phyloP scores from a whole-genome alignment of 768 basidiomycete genomes.

The Tricholoma matsutake region DNA sequence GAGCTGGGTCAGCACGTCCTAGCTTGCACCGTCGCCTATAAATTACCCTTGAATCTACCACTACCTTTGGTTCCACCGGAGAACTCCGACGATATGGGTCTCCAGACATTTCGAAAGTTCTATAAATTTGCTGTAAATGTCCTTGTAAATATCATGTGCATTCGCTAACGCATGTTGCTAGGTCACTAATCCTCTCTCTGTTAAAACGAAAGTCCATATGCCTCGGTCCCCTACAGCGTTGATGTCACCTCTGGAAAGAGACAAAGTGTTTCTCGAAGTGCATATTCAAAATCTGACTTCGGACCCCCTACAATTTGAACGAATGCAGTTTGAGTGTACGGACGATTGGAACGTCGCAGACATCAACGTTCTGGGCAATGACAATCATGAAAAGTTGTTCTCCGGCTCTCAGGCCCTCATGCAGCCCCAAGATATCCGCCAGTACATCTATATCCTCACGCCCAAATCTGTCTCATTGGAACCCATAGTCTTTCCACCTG shows the following conservation, averaged over 20 bases:
- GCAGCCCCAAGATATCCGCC: constrained; percentile 81
- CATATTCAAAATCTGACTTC: constrained; percentile 88
- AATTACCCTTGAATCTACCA: constrained; percentile 59
- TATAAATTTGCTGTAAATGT: constrained; percentile 84
- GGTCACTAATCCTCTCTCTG: constrained; percentile 93
- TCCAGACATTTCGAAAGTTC: constrained; percentile 81
- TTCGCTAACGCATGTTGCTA: constrained; percentile 25
- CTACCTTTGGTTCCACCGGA: constrained; percentile 45
- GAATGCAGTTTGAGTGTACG: constrained; percentile 74
- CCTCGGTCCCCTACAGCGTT: constrained; percentile 72
- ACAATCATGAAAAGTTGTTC: constrained; percentile 42
- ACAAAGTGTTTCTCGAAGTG: constrained; percentile 88
- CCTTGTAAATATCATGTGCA: not conserved
- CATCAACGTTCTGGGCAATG: constrained; percentile 38
- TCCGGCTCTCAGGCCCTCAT: constrained; percentile 66
- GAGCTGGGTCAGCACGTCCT: constrained; percentile 91
- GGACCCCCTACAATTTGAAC: constrained; percentile 74
- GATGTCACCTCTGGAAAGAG: constrained; percentile 60
- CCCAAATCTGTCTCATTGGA: constrained; percentile 44
- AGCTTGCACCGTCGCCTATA: constrained; percentile 81
- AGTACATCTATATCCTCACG: constrained; percentile 82
- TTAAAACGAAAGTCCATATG: constrained; percentile 90
- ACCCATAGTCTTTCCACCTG: constrained; percentile 56
- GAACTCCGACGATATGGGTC: constrained; percentile 47
- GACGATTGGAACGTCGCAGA: constrained; percentile 64